Evolutionary conservation across 176 grass and related monocot genomes (phyloP).

Genomic region (Oryza australiensis): DNA sequence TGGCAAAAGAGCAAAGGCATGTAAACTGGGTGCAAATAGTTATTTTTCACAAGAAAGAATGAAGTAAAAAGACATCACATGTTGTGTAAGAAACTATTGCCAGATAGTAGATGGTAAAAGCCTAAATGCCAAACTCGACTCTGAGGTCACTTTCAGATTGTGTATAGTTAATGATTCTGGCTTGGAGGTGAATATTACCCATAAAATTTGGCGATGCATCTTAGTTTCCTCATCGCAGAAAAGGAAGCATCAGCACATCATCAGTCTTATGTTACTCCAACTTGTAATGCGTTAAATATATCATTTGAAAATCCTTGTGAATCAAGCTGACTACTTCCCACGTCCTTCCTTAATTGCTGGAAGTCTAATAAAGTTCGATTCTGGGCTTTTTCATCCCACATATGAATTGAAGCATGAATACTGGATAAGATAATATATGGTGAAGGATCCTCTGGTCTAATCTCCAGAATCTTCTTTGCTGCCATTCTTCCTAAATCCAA

Average conservation of each 20-base stretch:
- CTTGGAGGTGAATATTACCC: neutral
- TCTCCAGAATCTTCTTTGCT: slow-evolving; percentile 67
- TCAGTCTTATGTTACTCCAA: slow-evolving; percentile 35
- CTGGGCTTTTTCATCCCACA: slow-evolving; percentile 62
- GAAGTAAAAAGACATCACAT: neutral
- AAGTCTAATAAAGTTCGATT: slow-evolving; percentile 43
- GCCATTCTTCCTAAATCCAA: slow-evolving; percentile 51
- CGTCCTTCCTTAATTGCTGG: slow-evolving; percentile 44
- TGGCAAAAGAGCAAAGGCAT: too few species aligned
- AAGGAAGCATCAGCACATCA: neutral
- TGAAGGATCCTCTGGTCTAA: slow-evolving; percentile 63
- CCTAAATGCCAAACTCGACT: neutral
- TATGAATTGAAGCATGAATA: slow-evolving; percentile 68
- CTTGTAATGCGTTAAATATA: slow-evolving; percentile 38
- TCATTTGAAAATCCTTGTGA: slow-evolving; percentile 35
- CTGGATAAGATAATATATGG: slow-evolving; percentile 63
- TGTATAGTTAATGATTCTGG: neutral
- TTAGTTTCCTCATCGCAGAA: neutral
- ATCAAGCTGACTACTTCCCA: slow-evolving; percentile 59
- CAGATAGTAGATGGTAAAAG: neutral
- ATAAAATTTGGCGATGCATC: neutral
- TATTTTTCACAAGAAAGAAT: neutral
- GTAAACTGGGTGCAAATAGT: neutral
- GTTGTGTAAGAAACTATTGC: neutral
- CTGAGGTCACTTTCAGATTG: neutral